These are phyloP conservation scores for Cryptococcus sp. DNA, from an alignment of 1,284 basidiomycete genomes.

Conservation along the genomic window DNA sequence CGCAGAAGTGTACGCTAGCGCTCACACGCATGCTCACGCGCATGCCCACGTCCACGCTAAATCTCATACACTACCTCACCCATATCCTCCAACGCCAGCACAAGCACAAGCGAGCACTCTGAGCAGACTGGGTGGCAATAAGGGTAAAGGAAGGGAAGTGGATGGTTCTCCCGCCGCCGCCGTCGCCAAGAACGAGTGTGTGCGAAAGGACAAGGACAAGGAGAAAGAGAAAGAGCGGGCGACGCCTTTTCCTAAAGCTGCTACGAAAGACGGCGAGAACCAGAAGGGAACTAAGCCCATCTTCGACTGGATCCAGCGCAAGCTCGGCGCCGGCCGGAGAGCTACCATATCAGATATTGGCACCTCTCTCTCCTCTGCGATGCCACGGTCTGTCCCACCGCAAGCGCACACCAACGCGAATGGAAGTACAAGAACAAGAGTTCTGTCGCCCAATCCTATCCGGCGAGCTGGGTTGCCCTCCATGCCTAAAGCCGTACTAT, in stretches of 20 bases:
- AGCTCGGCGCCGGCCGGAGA: conserved; percentile 57
- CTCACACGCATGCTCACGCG: conserved; percentile 15
- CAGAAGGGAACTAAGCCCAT: conserved; percentile 65
- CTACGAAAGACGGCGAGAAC: neutral
- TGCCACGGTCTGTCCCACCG: neutral
- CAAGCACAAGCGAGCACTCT: no score
- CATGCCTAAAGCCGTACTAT: conserved; percentile 1
- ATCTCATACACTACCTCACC: no score
- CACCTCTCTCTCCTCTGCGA: conserved; percentile 1
- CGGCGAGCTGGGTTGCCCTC: conserved; percentile 7
- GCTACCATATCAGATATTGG: conserved; percentile 21
- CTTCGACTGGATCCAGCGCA: conserved; percentile 87
- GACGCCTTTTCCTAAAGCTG: conserved; percentile 48
- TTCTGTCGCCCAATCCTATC: neutral
- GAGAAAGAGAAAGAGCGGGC: conserved; percentile 11
- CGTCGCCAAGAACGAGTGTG: neutral
- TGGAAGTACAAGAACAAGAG: conserved; percentile 1
- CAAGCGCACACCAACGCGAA: neutral
- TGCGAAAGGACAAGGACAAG: neutral
- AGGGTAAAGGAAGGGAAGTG: neutral
- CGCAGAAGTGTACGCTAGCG: conserved; percentile 36
- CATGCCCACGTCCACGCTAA: conserved; percentile 16
- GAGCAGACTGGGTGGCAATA: no score
- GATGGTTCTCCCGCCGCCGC: neutral
- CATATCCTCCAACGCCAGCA: no score